Percentiles rank a stretch among this genome's conserved stretches.
These are phyloP conservation scores for Sarcodon aspratus DNA, from an alignment of 768 basidiomycete genomes.

Conservation along the genomic window DNA sequence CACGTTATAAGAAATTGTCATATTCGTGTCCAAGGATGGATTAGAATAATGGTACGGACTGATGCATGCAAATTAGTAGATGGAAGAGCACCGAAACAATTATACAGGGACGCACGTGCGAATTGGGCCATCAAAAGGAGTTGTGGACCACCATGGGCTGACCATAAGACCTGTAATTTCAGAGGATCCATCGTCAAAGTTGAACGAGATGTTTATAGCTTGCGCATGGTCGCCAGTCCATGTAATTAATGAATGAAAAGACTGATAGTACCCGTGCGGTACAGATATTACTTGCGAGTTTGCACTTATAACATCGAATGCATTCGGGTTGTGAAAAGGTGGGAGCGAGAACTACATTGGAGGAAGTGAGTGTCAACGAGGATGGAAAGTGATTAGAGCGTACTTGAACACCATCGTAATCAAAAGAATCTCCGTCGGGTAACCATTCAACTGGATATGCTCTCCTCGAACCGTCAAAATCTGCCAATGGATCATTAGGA, in stretches of 20 bases:
- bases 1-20: slow-evolving; percentile 28
- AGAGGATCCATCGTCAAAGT: slow-evolving; percentile 4
- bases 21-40: slow-evolving; percentile 14
- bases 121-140: slow-evolving; percentile 23
- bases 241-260: slow-evolving; percentile 3
- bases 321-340: slow-evolving; percentile 1
- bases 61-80: background rate
- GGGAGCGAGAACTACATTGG: slow-evolving; percentile 1
- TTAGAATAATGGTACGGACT: slow-evolving; percentile 32
- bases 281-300: slow-evolving; percentile 3
- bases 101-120: slow-evolving; percentile 21
- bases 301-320: slow-evolving; percentile 4
- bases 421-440: no score
- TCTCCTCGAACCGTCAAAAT: no score
- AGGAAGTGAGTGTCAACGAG: no score
- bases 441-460: no score
- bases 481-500: no score
- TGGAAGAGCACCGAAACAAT: background rate
- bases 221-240: slow-evolving; percentile 2
- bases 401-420: no score
- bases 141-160: slow-evolving; percentile 5
- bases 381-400: no score
- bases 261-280: background rate
- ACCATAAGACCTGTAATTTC: slow-evolving; percentile 1
- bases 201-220: slow-evolving; percentile 3